These are phyloP conservation scores for Penicillium sp. DNA, from an alignment of 2,329 filamentous ascomycete genomes.

Conservation along the genomic window DNA sequence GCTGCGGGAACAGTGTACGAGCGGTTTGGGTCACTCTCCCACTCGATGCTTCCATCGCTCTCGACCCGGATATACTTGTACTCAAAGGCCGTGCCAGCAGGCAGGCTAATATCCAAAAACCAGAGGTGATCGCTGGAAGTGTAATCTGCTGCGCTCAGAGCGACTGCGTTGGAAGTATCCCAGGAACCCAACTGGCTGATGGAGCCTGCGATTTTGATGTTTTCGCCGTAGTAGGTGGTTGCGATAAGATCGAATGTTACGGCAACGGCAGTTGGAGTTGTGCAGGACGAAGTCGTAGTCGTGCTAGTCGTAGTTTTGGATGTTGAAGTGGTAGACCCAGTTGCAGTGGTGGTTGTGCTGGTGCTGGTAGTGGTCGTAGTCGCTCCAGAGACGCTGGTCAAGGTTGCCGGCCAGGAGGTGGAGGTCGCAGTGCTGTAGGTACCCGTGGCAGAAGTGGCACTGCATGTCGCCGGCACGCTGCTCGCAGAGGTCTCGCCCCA, in stretches of 20 bases:
- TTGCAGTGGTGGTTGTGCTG: neutral
- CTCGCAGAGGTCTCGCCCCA: slow-evolving; percentile 41
- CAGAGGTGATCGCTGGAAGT: slow-evolving; percentile 64
- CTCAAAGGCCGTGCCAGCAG: slow-evolving; percentile 59
- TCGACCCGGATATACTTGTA: slow-evolving; percentile 72
- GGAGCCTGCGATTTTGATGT: slow-evolving; percentile 67
- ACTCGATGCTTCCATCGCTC: slow-evolving; percentile 58
- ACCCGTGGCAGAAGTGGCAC: slow-evolving; percentile 36
- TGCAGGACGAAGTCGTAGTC: slow-evolving; percentile 34
- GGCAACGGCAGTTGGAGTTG: slow-evolving; percentile 51
- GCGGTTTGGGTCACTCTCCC: slow-evolving; percentile 64
- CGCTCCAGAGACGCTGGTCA: slow-evolving; percentile 25
- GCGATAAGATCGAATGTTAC: slow-evolving; percentile 66
- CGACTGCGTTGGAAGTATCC: slow-evolving; percentile 58
- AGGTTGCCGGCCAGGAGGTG: slow-evolving; percentile 37
- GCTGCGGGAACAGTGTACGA: slow-evolving; percentile 45
- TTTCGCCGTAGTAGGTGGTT: slow-evolving; percentile 64
- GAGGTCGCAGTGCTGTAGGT: slow-evolving; percentile 40
- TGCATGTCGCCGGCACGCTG: slow-evolving; percentile 38
- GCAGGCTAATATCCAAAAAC: slow-evolving; percentile 60
- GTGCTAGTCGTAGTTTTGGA: slow-evolving; percentile 3
- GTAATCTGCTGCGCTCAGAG: slow-evolving; percentile 63
- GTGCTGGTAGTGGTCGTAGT: slow-evolving; percentile 9
- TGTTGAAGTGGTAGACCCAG: neutral
- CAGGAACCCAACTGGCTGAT: slow-evolving; percentile 64